phyloP scores from a whole-genome alignment of 1,139 yeast species.

The Hansenula lynferdii region DNA sequence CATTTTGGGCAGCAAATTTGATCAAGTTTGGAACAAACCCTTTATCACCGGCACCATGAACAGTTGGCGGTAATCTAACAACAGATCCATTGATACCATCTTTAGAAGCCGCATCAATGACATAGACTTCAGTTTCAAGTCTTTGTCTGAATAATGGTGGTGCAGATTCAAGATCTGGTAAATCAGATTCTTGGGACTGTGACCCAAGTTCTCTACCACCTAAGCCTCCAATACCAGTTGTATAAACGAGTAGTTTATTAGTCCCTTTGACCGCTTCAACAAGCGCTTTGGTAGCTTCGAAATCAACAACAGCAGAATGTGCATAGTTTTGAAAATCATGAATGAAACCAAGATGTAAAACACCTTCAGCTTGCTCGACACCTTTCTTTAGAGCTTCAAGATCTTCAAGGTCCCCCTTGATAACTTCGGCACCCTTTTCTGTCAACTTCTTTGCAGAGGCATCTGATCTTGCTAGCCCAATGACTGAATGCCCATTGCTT shows the following conservation, averaged over 20 bases:
- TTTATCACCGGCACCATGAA: constrained; percentile 26
- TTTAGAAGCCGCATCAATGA: not conserved
- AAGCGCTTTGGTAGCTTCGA: not conserved
- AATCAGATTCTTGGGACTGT: not conserved
- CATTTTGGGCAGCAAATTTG: constrained; percentile 13
- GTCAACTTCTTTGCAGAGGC: constrained; percentile 17
- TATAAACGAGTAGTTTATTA: not conserved
- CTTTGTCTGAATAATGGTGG: not conserved
- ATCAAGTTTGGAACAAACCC: constrained; percentile 18
- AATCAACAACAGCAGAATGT: not conserved
- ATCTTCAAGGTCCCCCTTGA: constrained; percentile 24
- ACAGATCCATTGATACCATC: constrained; percentile 20
- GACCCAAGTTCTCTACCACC: not conserved
- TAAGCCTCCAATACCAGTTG: not conserved
- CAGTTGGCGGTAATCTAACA: constrained; percentile 27
- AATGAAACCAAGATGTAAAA: constrained; percentile 29
- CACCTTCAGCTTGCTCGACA: constrained; percentile 28
- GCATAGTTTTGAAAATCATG: constrained; percentile 15
- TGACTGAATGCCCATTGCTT: constrained; percentile 14
- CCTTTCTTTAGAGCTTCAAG: constrained; percentile 23
- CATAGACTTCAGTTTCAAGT: not conserved
- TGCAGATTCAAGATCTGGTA: not conserved
- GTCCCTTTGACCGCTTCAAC: not conserved
- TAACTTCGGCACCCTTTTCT: constrained; percentile 18
- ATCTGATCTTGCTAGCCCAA: constrained; percentile 25